Conservation (phyloP, 805 yeast species). For the Teunomyces stri region DNA sequence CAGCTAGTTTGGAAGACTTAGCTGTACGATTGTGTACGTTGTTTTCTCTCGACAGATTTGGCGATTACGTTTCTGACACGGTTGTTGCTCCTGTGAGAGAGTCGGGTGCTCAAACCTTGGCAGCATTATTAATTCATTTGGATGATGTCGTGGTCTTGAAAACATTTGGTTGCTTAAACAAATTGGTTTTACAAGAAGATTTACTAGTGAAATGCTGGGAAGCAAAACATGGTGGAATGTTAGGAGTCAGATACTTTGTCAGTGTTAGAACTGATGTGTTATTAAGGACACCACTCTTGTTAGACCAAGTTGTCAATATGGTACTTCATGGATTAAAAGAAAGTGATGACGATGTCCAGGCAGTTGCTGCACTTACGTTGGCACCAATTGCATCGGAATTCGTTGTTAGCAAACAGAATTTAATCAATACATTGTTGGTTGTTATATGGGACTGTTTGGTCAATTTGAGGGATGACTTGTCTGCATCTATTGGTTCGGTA, state of each 20-base stretch:
- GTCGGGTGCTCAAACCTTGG: constrained; percentile 91
- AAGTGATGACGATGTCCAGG: constrained; percentile 92
- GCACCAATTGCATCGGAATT: constrained; percentile 88
- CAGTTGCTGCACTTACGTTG: constrained; percentile 91
- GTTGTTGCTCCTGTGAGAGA: constrained; percentile 98
- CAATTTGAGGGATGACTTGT: constrained; percentile 83
- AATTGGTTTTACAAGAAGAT: constrained; percentile 65
- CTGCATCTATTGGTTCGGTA: constrained; percentile 92
- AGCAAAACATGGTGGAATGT: constrained; percentile 96
- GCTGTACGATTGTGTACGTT: constrained; percentile 81
- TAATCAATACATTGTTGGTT: constrained; percentile 48
- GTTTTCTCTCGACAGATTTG: constrained; percentile 91
- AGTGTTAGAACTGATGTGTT: constrained; percentile 83
- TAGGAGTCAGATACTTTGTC: constrained; percentile 89
- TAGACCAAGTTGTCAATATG: constrained; percentile 75
- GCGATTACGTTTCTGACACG: constrained; percentile 95
- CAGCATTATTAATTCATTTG: constrained; percentile 80
- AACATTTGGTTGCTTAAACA: constrained; percentile 64
- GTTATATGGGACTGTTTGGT: constrained; percentile 92
- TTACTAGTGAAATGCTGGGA: constrained; percentile 76
- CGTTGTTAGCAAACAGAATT: constrained; percentile 57
- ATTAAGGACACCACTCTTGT: constrained; percentile 50
- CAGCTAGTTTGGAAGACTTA: constrained; percentile 76
- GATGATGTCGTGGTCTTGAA: constrained; percentile 54
- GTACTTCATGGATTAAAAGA: constrained; percentile 80